Evolutionary conservation across 2,329 filamentous ascomycete species (phyloP), one percentile per base, ranked within the genome.

Genomic region (Fusarium scirpi): DNA sequence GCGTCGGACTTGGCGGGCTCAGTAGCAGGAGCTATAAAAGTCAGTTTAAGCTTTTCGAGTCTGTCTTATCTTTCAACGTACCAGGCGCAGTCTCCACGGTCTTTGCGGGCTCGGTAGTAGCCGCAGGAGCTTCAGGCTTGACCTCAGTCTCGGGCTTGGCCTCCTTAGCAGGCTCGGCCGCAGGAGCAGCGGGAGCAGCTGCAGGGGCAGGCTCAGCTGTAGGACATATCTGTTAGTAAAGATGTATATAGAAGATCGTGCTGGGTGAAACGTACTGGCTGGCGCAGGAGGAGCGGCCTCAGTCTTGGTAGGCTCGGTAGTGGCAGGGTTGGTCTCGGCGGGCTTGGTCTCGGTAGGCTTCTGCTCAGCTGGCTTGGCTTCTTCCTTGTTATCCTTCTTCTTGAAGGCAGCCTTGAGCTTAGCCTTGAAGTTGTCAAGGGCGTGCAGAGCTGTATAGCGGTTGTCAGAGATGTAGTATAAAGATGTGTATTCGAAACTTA

Each of bases 331-430:
- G 12, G 72, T 66, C 8, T 58, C 59, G 53, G 44, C 65, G 10
- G 66, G 63, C 62, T 66, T 66, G 25, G 54, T 61, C 40, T 75
- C 69, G 30, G 70, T 62, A 8, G 76, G 68, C 54, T 75, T 64
- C 24, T 53, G 29, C 38, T 75, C 69, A 24, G 70, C 58, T 5
- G 76, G 66, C 46, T 75, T 71, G 49, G 67, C 56, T 48, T 70
- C 71, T 73, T 80, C 80, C 72, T 82, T 78, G 47, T 79, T 74
- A 44, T 65, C 56, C 80, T 82, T 84, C 78, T 84, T 85, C 79
- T 84, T 85, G 81, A 87, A 85, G 78, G 81, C 79, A 69, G 80
- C 79, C 82, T 84, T 85, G 76, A 89, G 76, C 84, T 87, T 88
- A 76, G 79, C 81, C 84, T 85, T 87, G 71, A 88, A 72, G 80